Base-by-base conservation (phyloP, 352 stramenopile species). In the Plasmopara muralis region DNA sequence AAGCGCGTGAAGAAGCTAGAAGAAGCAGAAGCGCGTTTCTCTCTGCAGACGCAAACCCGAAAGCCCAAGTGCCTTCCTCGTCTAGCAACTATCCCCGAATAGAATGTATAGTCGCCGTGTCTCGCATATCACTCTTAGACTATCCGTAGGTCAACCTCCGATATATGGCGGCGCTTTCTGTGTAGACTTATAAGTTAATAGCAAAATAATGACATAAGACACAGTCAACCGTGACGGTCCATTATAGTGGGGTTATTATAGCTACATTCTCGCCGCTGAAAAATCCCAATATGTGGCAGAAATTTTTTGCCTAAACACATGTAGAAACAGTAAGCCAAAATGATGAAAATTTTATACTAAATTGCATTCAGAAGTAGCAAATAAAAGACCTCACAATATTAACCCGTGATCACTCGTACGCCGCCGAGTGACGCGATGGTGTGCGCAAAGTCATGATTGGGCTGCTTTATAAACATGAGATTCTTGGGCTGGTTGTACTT, bases 401-500 rank as follows among this genome's bases (percentile, higher is more conserved):
- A 94, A 34, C 82, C 81, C 39, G 88, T 97, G 71, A 97, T 96
- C 45, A 97, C 82, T n/a, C 89, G 84, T 38, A 97, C 86, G 47
- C 88, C 88, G 37, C 89, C 89, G 9, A 97, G 85, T 49, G 89
- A 85, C 14, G 85, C 86, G 42, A 97, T 82, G 48, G 93, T 97
- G 73, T 97, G 88, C 16, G 74, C 75, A 62, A 97, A 97, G 60
- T 97, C 82, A 69, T 95, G 67, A 73, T 95, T 95, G n/a, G 91
- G 89, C 70, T 96, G 93, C 66, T 94, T 96, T 72, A 98, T 97
- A 67, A 98, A 98, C 85, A 98, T 97, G 67, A 95, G 89, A 71
- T 97, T 97, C 72, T 95, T 94, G 33, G 83, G 83, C 62, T 97
- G 86, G 44, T 72, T 69, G 59, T 97, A 91, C 63, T 92, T 84